A percentile compares a stretch with the other conserved stretches of the same genome.
Evolutionary conservation across 75 land plant species (phyloP).

Genomic region (Azolla pinnata): DNA sequence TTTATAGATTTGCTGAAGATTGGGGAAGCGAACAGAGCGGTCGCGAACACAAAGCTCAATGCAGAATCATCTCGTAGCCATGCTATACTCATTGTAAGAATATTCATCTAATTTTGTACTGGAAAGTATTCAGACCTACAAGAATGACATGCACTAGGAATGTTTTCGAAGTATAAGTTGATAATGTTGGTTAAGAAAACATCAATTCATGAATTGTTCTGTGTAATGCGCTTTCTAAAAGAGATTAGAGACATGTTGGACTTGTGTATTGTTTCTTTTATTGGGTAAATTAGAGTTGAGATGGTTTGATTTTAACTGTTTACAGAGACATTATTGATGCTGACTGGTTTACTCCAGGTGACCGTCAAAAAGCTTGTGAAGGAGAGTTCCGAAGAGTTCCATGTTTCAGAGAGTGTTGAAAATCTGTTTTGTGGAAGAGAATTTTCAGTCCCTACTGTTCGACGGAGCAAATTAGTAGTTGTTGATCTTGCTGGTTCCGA

Average conservation of each 20-base stretch:
- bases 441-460: conserved; percentile 54
- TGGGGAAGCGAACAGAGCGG: conserved; percentile 93
- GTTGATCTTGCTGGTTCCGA: conserved; percentile 97
- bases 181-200: no score
- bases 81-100: conserved; percentile 82
- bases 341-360: no score
- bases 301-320: not conserved
- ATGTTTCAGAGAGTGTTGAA: no score
- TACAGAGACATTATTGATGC: no score
- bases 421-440: no score
- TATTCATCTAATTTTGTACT: not conserved
- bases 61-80: conserved; percentile 99
- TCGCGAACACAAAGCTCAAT: conserved; percentile 96
- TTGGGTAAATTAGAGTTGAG: not conserved
- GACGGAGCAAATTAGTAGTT: conserved; percentile 75
- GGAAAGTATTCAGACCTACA: not conserved
- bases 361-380: conserved; percentile 65
- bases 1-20: conserved; percentile 67
- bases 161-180: no score
- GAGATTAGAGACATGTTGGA: no score
- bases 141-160: no score
- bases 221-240: no score
- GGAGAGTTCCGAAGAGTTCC: conserved; percentile 24
- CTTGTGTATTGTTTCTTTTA: no score
- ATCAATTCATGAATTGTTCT: no score